Conservation (phyloP, 2,329 filamentous ascomycete species). For the Stromatinia cepivora region DNA sequence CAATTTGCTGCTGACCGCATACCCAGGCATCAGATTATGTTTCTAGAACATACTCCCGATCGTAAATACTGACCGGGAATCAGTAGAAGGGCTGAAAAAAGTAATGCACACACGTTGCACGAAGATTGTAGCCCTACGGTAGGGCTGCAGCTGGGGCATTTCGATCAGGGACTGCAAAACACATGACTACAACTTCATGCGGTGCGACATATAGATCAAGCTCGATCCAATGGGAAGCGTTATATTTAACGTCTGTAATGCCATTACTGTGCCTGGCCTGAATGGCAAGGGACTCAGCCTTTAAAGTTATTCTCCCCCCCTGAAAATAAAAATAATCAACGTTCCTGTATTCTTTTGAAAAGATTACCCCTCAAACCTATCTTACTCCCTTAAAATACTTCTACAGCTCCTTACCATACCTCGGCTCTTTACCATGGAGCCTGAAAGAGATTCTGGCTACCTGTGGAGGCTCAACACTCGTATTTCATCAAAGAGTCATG, state of each 20-base stretch:
- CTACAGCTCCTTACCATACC: slow-evolving; percentile 1
- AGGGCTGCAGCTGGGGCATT: slow-evolving; percentile 19
- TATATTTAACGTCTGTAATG: not conserved
- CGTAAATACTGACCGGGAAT: not conserved
- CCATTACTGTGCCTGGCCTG: slow-evolving; percentile 3
- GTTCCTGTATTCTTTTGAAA: not conserved
- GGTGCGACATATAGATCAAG: not conserved
- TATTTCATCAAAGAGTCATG: slow-evolving; percentile 17
- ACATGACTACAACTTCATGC: slow-evolving; percentile 7
- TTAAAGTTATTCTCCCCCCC: not conserved
- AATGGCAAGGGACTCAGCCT: not conserved
- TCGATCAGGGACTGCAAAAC: not conserved
- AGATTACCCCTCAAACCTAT: not conserved
- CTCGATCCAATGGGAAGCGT: not conserved
- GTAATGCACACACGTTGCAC: not conserved
- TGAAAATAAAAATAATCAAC: not conserved
- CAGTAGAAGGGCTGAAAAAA: not conserved
- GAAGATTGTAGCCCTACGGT: slow-evolving; percentile 9
- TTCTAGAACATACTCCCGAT: not conserved
- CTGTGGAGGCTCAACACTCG: slow-evolving; percentile 19
- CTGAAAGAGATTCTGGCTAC: slow-evolving; percentile 1
- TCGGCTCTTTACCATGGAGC: slow-evolving; percentile 8
- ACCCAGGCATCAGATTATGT: not conserved
- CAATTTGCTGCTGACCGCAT: slow-evolving; percentile 6
- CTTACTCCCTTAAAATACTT: not conserved